Evolutionary conservation across 495 filamentous ascomycete species (phyloP), one percentile per base, ranked within the genome.

Genomic region (Penicillium egyptiacum): DNA sequence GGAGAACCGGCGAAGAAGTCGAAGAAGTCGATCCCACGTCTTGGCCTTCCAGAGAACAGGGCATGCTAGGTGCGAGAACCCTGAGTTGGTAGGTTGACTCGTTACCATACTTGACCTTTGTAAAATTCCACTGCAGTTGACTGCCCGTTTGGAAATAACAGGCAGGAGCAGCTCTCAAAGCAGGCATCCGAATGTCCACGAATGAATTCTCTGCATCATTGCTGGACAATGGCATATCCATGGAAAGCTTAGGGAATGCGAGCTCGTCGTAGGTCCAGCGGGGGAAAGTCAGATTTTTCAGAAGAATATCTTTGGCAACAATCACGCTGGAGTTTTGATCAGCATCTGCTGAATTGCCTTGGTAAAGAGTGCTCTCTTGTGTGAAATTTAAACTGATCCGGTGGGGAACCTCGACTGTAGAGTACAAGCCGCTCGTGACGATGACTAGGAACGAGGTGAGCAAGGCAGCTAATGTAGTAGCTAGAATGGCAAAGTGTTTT

Each of bases 371-470:
- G 12, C 0, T 35, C 12, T 14, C 31, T 16, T 20, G 39, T 19
- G 46, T 64, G 19, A 64, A 60, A 12, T 58, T 57, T 9, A 39
- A 20, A 0, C 14, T 14, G 0, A 6, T 28, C 10, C 52, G 17
- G 6, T 2, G 35, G 10, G 59, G 49, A 3, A 62, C 49, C 5
- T 59, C 55, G 1, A 57, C 23, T 4, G 53, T 23, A 0, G 59
- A 59, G 17, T 65, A 65, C 1, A 65, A 48, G 41, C 58, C 56
- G 16, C 62, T 57, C 3, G 53, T 30, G 2, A 62, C 26, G 16
- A 62, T 62, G 1, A 59, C 59, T 20, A 65, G 42, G 16, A 65
- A 55, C 2, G 39, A 59, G 1, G 46, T 19, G 3, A 53, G 39
- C 5, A 37, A 12, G 1, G 62, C 52, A 30, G 52, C 42, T 14